phyloP scores from a whole-genome alignment of 257 asterid species.

The Salvia hispanica region DNA sequence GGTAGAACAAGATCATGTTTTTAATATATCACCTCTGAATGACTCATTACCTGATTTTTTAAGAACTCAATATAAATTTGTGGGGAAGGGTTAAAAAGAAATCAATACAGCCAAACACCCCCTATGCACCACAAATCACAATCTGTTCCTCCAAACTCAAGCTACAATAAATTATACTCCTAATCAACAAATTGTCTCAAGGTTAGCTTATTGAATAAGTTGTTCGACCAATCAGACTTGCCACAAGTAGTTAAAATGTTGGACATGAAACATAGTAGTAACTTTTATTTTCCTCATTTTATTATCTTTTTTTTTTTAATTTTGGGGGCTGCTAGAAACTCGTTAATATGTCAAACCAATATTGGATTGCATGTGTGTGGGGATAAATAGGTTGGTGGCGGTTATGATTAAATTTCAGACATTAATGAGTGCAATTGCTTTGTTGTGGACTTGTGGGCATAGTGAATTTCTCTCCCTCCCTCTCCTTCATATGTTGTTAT shows the following conservation, averaged over 20 bases:
- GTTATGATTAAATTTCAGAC: constrained; percentile 30
- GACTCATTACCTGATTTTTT: neutral
- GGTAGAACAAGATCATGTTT: neutral
- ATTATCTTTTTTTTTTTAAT: neutral
- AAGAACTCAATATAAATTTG: neutral
- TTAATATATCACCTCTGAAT: no score
- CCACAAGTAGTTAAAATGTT: constrained; percentile 28
- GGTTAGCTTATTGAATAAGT: constrained; percentile 31
- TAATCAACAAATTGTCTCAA: constrained; percentile 15
- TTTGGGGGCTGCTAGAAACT: constrained; percentile 1
- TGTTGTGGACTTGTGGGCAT: constrained; percentile 14
- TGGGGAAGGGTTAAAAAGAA: neutral
- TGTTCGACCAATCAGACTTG: constrained; percentile 24
- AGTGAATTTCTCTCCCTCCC: neutral
- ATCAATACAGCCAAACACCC: neutral
- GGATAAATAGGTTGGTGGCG: constrained; percentile 38
- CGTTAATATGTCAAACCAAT: constrained; percentile 25
- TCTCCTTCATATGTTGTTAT: neutral
- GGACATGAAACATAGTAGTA: neutral
- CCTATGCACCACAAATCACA: neutral
- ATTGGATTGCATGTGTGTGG: constrained; percentile 45
- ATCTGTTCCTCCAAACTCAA: constrained; percentile 21
- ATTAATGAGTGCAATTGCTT: constrained; percentile 32
- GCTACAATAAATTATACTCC: constrained; percentile 6
- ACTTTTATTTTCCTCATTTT: neutral